These are phyloP conservation scores for Marasmius tenuissimus DNA, from an alignment of 1,284 basidiomycete genomes.

Conservation along the genomic window DNA sequence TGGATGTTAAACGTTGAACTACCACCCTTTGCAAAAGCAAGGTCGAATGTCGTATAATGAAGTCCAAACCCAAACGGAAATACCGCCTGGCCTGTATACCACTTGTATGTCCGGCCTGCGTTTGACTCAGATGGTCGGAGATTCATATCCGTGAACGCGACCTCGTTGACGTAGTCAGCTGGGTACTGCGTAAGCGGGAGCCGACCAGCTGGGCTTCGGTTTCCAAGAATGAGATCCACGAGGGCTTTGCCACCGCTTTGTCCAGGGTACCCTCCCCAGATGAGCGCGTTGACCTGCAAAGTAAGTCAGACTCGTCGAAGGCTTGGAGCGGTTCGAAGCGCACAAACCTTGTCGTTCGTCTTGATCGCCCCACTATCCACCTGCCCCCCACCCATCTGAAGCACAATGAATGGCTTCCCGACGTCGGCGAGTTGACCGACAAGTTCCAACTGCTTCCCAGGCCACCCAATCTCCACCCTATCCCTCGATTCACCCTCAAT, in stretches of 20 bases:
- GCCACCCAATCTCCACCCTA: constrained; percentile 52
- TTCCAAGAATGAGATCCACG: constrained; percentile 50
- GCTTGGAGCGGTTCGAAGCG: neutral
- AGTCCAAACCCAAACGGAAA: constrained; percentile 53
- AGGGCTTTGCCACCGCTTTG: constrained; percentile 54
- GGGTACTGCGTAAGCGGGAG: constrained; percentile 56
- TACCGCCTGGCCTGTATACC: constrained; percentile 51
- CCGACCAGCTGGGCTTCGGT: constrained; percentile 51
- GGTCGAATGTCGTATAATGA: constrained; percentile 51
- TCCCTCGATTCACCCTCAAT: constrained; percentile 54
- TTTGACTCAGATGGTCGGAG: constrained; percentile 46
- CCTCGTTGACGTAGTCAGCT: constrained; percentile 42
- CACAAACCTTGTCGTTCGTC: constrained; percentile 37
- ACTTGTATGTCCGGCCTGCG: constrained; percentile 59
- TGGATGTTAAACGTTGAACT: constrained; percentile 38
- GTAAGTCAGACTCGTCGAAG: neutral
- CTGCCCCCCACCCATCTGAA: constrained; percentile 59
- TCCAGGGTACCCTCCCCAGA: constrained; percentile 58
- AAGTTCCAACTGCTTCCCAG: constrained; percentile 53
- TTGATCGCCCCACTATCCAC: constrained; percentile 49
- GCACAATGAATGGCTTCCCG: constrained; percentile 50
- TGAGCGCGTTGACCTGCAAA: constrained; percentile 46
- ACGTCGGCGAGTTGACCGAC: constrained; percentile 42
- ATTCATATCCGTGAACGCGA: constrained; percentile 59
- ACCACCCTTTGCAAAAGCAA: constrained; percentile 25